Conservation (phyloP, 2,329 filamentous ascomycete species). For the Eurotiales sp. region DNA sequence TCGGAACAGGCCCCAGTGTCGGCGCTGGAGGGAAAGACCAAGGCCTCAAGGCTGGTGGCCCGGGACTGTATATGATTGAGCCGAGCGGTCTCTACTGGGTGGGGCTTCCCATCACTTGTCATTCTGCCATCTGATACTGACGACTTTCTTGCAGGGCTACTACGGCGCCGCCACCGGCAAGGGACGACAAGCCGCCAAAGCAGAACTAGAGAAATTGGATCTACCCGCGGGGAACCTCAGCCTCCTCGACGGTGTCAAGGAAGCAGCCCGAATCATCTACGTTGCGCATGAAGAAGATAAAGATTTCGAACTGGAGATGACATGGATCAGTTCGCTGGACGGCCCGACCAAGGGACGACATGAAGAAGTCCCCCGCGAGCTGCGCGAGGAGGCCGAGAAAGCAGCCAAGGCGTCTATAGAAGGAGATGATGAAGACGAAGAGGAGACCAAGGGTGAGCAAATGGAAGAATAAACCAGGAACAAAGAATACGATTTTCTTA, state of each 20-base stretch:
- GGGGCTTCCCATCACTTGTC: conserved; percentile 29
- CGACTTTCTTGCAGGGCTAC: conserved; percentile 62
- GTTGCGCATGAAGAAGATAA: conserved; percentile 98
- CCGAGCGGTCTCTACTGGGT: conserved; percentile 94
- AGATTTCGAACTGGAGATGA: conserved; percentile 99
- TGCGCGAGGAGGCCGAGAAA: conserved; percentile 87
- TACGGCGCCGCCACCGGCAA: conserved; percentile 97
- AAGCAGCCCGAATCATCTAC: conserved; percentile 95
- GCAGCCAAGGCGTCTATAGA: conserved; percentile 88
- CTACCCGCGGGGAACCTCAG: conserved; percentile 72
- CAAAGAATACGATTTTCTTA: conserved; percentile 17
- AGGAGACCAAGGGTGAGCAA: conserved; percentile 64
- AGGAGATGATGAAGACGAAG: conserved; percentile 75
- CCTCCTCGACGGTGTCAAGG: conserved; percentile 84
- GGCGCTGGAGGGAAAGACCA: conserved; percentile 81
- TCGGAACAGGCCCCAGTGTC: conserved; percentile 71
- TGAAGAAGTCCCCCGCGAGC: conserved; percentile 84
- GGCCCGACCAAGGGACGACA: conserved; percentile 92
- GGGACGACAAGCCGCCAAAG: conserved; percentile 93
- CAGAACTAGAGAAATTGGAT: conserved; percentile 96
- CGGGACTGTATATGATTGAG: conserved; percentile 98
- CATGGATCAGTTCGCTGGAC: conserved; percentile 82
- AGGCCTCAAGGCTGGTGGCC: conserved; percentile 76
- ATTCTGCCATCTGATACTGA: conserved; percentile 19
- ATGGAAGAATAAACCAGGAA: conserved; percentile 72